Percentiles rank a stretch among this genome's conserved stretches.
These are phyloP conservation scores for Phytophthora fragariaefolia DNA, from an alignment of 352 stramenopile species.

Conservation along the genomic window DNA sequence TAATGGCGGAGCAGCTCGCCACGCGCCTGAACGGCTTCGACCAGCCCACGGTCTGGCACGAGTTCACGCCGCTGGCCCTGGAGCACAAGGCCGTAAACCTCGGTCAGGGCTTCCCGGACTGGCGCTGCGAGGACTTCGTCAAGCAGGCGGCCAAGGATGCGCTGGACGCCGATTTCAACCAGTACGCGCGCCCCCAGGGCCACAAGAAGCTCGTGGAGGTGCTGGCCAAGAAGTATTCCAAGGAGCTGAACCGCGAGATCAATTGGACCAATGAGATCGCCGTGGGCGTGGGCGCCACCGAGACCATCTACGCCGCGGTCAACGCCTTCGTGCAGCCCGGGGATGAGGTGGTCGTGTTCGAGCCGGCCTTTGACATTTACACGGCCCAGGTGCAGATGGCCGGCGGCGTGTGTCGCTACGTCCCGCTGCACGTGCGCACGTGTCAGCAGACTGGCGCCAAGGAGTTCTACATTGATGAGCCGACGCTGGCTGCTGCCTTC, in stretches of 20 bases:
- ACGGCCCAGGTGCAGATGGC: slow-evolving; percentile 88
- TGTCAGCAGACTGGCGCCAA: slow-evolving; percentile 43
- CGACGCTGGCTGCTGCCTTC: slow-evolving; percentile 87
- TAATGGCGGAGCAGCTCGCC: slow-evolving; percentile 69
- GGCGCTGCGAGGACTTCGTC: slow-evolving; percentile 94
- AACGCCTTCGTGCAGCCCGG: slow-evolving; percentile 93
- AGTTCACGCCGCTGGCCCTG: slow-evolving; percentile 90
- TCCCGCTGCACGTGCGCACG: slow-evolving; percentile 76
- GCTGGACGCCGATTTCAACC: slow-evolving; percentile 93
- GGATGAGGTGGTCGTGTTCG: slow-evolving; percentile 97
- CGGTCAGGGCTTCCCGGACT: slow-evolving; percentile 94
- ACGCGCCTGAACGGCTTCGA: slow-evolving; percentile 75
- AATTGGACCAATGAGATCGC: slow-evolving; percentile 93
- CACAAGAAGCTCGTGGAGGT: slow-evolving; percentile 82
- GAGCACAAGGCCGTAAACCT: slow-evolving; percentile 93
- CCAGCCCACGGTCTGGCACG: slow-evolving; percentile 84
- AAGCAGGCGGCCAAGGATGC: slow-evolving; percentile 94
- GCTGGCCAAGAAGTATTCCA: slow-evolving; percentile 92
- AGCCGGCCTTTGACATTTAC: slow-evolving; percentile 99
- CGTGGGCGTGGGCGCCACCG: slow-evolving; percentile 94
- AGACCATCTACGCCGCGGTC: slow-evolving; percentile 95
- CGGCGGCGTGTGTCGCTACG: slow-evolving; percentile 77
- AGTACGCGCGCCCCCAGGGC: slow-evolving; percentile 94
- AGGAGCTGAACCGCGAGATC: slow-evolving; percentile 85
- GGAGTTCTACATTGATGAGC: slow-evolving; percentile 88